These are phyloP conservation scores for Calonectria ilicicola DNA, from an alignment of 2,329 filamentous ascomycete genomes.

Conservation along the genomic window DNA sequence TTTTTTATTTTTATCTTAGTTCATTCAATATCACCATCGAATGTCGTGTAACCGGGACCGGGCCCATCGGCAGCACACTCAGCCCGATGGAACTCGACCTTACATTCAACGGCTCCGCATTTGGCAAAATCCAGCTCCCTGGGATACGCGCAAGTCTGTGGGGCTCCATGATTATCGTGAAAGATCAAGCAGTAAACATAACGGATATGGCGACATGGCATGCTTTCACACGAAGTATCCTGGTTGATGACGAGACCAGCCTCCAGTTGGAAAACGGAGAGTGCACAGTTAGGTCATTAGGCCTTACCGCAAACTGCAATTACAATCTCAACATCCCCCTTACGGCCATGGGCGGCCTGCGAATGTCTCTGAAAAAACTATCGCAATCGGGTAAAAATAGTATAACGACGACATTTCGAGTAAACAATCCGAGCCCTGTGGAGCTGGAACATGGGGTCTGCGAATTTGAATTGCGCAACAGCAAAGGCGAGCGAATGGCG, in stretches of 20 bases:
- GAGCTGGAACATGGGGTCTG: conserved; percentile 47
- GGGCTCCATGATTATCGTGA: conserved; percentile 41
- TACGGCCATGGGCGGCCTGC: conserved; percentile 41
- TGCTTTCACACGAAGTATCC: conserved; percentile 47
- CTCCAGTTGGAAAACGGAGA: conserved; percentile 45
- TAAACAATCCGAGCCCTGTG: conserved; percentile 46
- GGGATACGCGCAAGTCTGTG: conserved; percentile 43
- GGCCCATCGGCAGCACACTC: conserved; percentile 46
- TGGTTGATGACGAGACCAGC: conserved; percentile 41
- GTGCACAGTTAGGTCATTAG: conserved; percentile 43
- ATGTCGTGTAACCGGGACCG: conserved; percentile 45
- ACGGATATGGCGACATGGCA: conserved; percentile 43
- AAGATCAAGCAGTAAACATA: conserved; percentile 45
- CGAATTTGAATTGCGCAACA: conserved; percentile 47
- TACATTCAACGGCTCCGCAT: conserved; percentile 43
- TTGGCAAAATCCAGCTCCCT: conserved; percentile 47
- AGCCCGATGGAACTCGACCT: conserved; percentile 44
- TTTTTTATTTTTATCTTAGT: conserved; percentile 28
- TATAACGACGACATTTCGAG: conserved; percentile 37
- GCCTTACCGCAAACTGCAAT: conserved; percentile 36
- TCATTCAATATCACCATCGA: conserved; percentile 46
- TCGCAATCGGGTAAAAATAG: conserved; percentile 26
- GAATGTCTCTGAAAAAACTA: conserved; percentile 35
- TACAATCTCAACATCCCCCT: conserved; percentile 46
- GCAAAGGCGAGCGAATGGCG: conserved; percentile 40